These are phyloP conservation scores for Trichocladium antarcticum DNA, from an alignment of 495 filamentous ascomycete species.

Conservation along the genomic window DNA sequence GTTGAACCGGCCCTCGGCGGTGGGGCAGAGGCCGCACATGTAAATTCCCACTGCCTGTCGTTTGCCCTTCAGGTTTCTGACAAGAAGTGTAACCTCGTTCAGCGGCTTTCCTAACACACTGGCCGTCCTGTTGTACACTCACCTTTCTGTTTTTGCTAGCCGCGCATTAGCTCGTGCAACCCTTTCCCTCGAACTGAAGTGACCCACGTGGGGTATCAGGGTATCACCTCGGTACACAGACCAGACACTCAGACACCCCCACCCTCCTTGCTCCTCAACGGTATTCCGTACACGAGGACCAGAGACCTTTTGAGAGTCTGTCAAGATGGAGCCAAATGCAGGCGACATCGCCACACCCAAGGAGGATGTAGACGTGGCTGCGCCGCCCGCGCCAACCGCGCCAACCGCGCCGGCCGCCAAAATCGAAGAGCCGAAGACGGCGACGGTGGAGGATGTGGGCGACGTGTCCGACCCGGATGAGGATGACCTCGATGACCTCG, in stretches of 20 bases:
- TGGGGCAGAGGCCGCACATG: too few species aligned
- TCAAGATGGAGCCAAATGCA: conserved; percentile 14
- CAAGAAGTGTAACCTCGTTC: too few species aligned
- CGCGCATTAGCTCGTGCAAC: too few species aligned
- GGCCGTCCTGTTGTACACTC: too few species aligned
- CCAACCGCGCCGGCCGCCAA: background rate
- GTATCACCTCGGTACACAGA: background rate
- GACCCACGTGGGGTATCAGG: background rate
- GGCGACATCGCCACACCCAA: conserved; percentile 11
- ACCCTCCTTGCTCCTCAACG: background rate
- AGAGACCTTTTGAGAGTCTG: background rate
- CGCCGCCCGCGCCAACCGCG: background rate
- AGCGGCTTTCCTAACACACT: too few species aligned
- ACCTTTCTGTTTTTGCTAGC: too few species aligned
- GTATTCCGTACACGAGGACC: background rate
- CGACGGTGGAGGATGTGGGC: conserved; percentile 22
- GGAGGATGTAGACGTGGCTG: conserved; percentile 1
- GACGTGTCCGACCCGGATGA: conserved; percentile 64
- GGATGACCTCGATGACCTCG: conserved; percentile 84
- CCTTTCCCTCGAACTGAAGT: background rate
- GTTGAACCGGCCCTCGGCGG: too few species aligned
- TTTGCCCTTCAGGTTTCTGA: too few species aligned
- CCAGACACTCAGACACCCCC: background rate
- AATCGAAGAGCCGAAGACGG: conserved; percentile 10
- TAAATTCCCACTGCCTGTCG: too few species aligned